phyloP scores from a whole-genome alignment of 345 rosid species.

The Populus euphratica region DNA sequence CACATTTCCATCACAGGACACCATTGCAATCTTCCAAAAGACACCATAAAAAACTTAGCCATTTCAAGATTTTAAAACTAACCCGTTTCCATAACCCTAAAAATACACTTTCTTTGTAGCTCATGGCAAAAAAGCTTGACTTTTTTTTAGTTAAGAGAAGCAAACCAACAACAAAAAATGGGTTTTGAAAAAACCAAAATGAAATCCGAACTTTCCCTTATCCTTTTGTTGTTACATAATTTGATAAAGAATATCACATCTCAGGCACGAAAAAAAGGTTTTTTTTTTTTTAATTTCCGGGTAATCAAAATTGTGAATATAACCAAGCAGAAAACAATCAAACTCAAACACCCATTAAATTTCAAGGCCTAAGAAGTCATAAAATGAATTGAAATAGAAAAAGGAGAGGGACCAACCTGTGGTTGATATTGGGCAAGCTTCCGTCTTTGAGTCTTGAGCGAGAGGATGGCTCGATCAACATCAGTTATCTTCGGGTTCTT shows the following conservation, averaged over 20 bases:
- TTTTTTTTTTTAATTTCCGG: not conserved
- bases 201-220: not conserved
- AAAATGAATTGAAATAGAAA: not conserved
- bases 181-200: not conserved
- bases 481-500: slow-evolving; percentile 95
- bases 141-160: not conserved
- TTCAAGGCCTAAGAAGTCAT: not conserved
- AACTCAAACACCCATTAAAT: not conserved
- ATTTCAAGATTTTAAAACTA: not conserved
- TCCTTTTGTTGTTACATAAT: not conserved
- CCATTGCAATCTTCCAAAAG: not conserved
- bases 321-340: not conserved
- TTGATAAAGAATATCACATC: not conserved
- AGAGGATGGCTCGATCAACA: slow-evolving; percentile 85
- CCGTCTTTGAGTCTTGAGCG: slow-evolving; percentile 93
- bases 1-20: not conserved
- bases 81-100: not conserved
- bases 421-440: slow-evolving; percentile 88
- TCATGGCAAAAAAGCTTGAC: not conserved
- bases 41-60: not conserved
- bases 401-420: slow-evolving; percentile 43
- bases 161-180: not conserved
- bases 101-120: not conserved
- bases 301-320: not conserved
- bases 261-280: not conserved